phyloP scores from a whole-genome alignment of 352 stramenopile species.

The Thraustotheca clavata region DNA sequence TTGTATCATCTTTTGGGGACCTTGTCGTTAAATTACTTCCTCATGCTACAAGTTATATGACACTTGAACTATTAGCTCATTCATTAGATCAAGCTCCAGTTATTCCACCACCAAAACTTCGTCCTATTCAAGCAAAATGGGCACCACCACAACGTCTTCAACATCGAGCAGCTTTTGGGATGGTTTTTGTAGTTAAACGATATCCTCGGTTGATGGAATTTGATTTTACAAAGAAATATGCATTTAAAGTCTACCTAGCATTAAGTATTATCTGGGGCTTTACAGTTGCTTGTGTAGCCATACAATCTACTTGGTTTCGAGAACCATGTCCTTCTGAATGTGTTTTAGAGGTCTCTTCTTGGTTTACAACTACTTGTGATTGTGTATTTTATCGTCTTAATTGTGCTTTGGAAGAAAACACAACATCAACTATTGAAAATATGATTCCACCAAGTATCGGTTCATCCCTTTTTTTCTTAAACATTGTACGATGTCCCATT shows the following conservation, averaged over 20 bases:
- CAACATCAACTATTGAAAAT: neutral
- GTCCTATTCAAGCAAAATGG: neutral
- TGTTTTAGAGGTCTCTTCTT: neutral
- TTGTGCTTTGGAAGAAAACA: neutral
- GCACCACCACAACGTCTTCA: neutral
- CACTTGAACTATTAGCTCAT: neutral
- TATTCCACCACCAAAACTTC: neutral
- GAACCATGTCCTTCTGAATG: neutral
- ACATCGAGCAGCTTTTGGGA: neutral
- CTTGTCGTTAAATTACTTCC: neutral
- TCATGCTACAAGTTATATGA: slow-evolving; percentile 1
- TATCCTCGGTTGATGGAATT: neutral
- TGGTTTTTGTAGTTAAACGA: neutral
- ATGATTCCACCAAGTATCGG: neutral
- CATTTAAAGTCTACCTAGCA: neutral
- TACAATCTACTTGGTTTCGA: neutral
- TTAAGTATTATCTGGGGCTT: neutral
- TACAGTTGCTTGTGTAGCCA: neutral
- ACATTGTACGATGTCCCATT: slow-evolving; percentile 5
- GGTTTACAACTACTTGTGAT: neutral
- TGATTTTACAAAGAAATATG: neutral
- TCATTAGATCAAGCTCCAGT: neutral
- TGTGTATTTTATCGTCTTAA: slow-evolving; percentile 13
- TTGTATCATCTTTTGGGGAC: slow-evolving; percentile 9
- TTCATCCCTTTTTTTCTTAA: neutral